Base-by-base conservation (phyloP, 768 basidiomycete species). In the Rickenella mellea region DNA sequence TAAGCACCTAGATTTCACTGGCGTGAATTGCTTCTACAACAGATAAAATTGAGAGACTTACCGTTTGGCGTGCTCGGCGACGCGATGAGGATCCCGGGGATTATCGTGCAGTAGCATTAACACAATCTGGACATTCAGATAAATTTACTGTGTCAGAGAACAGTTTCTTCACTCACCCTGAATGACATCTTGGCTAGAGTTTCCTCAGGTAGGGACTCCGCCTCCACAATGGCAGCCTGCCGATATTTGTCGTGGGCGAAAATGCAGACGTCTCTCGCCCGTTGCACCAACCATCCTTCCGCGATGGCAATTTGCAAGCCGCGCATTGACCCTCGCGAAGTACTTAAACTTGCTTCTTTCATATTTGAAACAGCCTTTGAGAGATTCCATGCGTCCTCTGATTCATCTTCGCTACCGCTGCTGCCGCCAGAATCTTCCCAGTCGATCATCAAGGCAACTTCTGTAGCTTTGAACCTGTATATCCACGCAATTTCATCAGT, bases 191-290 rank as follows among this genome's bases (percentile, higher is more conserved):
- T 80, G 19, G 78, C 70, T 33, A 74, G 61, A 1, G 63, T 56
- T 12, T 70, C 69, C 40, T 61, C 57, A 0, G 79, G 64, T 10
- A 82, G 64, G 4, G 55, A 58, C 29, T 69, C 66, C 0, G 69
- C 74, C 55, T 82, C 79, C 4, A 69, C 71, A 49, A 78, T 73
- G 7, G 78, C 80, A 8, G 82, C 82, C 57, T 83, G 81, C 7
- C 81, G 71, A 58, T 83, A 86, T 33, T 81, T 67, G 53, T 84
- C 82, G 57, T 86, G 82, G 3, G 78, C 66, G 57, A 83, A 83
- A 51, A 73, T 78, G 57, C 80, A 83, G 80, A 83, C 82, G 51
- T 84, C 82, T 27, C 82, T 64, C 4, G 79, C 82, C 38, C 78
- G 65, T 44, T 81, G 78, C 5, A 80, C 73, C 8, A 86, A 64